Evolutionary conservation across 2,329 filamentous ascomycete genomes (phyloP), one percentile per base, ranked within the genome.

Genomic region (Clarireedia monteithiana): DNA sequence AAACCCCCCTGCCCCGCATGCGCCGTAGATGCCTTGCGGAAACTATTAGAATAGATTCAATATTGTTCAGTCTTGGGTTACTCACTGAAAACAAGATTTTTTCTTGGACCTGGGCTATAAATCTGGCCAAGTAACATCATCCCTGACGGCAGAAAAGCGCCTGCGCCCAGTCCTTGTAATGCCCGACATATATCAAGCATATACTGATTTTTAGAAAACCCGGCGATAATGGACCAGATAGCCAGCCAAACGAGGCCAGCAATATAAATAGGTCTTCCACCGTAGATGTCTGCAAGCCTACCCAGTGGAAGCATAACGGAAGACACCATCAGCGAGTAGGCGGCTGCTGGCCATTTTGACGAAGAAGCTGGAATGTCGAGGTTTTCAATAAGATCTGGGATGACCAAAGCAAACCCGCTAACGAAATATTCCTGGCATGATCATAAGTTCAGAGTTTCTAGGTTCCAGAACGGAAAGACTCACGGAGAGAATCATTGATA

Each of bases 181-280:
- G 86, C 86, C 51, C 88, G 83, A 64, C 82, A 86, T 51, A 84
- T 73, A 60, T 87, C 84, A 59, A 90, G 75, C 82, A 89, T 86
- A 51, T 80, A 69, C 59, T 83, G 78, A 69, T 80, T 84, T 56
- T 74, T 72, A 60, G 81, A 83, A 69, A 90, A 87, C n/a, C 86
- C 87, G 5, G 78, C 79, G 53, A 88, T 72, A 51, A 90, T 69
- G 1, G 80, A 83, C 80, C 86, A 90, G 49, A 84, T 60, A 10
- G 80, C 67, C 53, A 88, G 78, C 87, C 86, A 86, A 40, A 70
- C 59, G 23, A 82, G 72, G 7, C 83, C 83, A 26, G 64, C 69
- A 4, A 82, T 71, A 62, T 84, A 86, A 62, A 85, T 73, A 23
- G 71, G 58, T 46, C 78, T 80, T 2, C 78, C 81, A 54, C 83